Conservation (phyloP, 306 rosid species). For the Lagenaria siceraria region DNA sequence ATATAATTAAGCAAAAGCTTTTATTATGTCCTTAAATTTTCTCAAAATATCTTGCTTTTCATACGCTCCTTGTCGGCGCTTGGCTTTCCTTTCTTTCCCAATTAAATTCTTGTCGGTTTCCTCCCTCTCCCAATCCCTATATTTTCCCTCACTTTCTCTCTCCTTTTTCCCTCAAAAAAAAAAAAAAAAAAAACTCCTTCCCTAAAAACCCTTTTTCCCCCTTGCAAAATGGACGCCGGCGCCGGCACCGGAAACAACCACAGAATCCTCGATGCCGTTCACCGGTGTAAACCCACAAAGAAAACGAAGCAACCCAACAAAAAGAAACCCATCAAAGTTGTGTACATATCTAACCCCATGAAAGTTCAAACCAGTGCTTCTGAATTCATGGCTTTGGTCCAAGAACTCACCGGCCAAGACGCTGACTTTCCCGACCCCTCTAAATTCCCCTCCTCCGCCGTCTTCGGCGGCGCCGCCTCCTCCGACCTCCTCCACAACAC, state of each 20-base stretch:
- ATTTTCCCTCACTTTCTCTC: background rate
- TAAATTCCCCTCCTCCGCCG: constrained; percentile 7
- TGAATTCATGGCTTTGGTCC: constrained; percentile 67
- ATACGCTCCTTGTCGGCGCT: constrained; percentile 4
- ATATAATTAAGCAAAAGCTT: no score
- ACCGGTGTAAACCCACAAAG: background rate
- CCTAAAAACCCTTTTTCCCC: background rate
- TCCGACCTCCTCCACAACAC: background rate
- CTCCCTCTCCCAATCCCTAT: background rate
- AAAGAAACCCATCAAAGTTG: constrained; percentile 44
- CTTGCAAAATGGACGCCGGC: background rate
- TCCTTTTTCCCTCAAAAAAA: background rate
- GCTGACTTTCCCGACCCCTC: constrained; percentile 53
- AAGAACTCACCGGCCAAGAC: constrained; percentile 66
- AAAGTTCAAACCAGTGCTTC: constrained; percentile 61
- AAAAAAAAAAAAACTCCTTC: no score
- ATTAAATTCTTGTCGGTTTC: background rate
- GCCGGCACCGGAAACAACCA: background rate
- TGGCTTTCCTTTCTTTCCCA: background rate
- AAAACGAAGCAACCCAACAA: background rate
- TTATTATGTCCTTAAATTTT: background rate
- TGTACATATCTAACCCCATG: constrained; percentile 75
- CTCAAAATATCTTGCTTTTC: background rate
- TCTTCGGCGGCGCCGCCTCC: background rate
- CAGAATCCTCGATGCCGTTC: background rate